Evolutionary conservation across 2,329 filamentous ascomycete genomes (phyloP), one percentile per base, ranked within the genome.

Genomic region (Leptosphaerulina australis): DNA sequence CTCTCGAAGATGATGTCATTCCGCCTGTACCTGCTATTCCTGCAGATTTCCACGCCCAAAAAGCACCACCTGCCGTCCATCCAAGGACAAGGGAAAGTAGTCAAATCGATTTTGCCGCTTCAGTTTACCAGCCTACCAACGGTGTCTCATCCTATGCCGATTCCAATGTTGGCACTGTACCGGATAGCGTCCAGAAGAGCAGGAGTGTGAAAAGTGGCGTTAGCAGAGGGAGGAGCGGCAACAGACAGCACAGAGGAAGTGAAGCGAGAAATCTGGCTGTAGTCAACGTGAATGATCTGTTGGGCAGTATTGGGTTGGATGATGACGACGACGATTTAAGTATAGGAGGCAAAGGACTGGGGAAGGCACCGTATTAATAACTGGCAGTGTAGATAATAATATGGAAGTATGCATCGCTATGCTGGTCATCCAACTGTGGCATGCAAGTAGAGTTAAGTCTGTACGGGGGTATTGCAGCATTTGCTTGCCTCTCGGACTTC

Each of bases 21-120:
- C 70, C 70, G 0, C 70, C 70, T 3, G 67, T 73, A 0, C 70
- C 70, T 1, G 65, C 69, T 0, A 70, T 72, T 15, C 69, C 70
- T 0, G 64, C 61, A 4, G 59, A 55, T 11, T 56, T 69, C 4
- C 57, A 67, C 14, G 62, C 61, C 6, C 54, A 63, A 2, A 61
- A 55, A 4, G n/a, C 30, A 3, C 33, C 28, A 10, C 36, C 14
- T 44, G 14, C 29, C 49, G 44, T 20, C 28, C 15, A 17, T 31
- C 29, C 4, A 38, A 15, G 4, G 26, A 49, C 30, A 39, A 9
- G 8, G 54, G 38, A 17, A 51, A 56, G 2, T 30, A 50, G 4
- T 18, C 26, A 37, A 5, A 17, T 35, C 9, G 57, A 59, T 18
- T 56, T 58, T 29, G 55, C 62, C 1, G 45, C 63, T 3, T 11